phyloP scores from a whole-genome alignment of 2,329 filamentous ascomycete species.

The Endoconidiophora polonica region DNA sequence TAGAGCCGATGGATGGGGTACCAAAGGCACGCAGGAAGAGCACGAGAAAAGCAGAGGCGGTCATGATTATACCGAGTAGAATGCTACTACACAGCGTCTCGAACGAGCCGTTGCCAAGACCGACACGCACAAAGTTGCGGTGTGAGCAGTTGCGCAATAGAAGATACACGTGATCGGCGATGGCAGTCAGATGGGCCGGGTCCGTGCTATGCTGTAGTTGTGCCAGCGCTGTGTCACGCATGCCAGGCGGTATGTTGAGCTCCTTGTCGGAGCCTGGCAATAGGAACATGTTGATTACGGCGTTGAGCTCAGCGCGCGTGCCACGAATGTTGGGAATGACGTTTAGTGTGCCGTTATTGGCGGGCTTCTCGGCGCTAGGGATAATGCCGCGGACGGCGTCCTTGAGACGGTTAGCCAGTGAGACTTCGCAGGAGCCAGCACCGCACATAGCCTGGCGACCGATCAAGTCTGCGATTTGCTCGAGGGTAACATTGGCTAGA shows the following conservation, averaged over 20 bases:
- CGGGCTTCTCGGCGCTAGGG: constrained; percentile 9
- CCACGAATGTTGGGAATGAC: constrained; percentile 11
- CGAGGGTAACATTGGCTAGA: constrained; percentile 11
- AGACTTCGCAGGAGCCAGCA: constrained; percentile 9
- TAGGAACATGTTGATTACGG: constrained; percentile 26
- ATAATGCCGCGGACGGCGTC: constrained; percentile 14
- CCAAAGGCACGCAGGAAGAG: constrained; percentile 24
- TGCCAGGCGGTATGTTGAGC: constrained; percentile 28
- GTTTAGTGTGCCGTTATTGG: constrained; percentile 13
- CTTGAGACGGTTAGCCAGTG: constrained; percentile 15
- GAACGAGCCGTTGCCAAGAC: constrained; percentile 34
- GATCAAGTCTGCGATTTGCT: constrained; percentile 13
- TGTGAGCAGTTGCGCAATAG: constrained; percentile 32
- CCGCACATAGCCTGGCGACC: constrained; percentile 13
- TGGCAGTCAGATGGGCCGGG: constrained; percentile 24
- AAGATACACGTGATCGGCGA: constrained; percentile 30
- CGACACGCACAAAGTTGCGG: constrained; percentile 35
- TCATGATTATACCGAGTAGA: constrained; percentile 25
- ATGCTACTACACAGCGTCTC: constrained; percentile 32
- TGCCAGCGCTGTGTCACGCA: constrained; percentile 24
- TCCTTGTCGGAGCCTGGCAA: constrained; percentile 27
- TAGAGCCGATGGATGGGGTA: constrained; percentile 21
- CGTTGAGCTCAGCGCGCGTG: constrained; percentile 21
- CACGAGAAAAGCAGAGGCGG: constrained; percentile 24
- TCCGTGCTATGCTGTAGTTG: constrained; percentile 22